A percentile compares a stretch with the other conserved stretches of the same genome.
Evolutionary conservation across 805 yeast species (phyloP).

Genomic region (Candida parachauliodes): DNA sequence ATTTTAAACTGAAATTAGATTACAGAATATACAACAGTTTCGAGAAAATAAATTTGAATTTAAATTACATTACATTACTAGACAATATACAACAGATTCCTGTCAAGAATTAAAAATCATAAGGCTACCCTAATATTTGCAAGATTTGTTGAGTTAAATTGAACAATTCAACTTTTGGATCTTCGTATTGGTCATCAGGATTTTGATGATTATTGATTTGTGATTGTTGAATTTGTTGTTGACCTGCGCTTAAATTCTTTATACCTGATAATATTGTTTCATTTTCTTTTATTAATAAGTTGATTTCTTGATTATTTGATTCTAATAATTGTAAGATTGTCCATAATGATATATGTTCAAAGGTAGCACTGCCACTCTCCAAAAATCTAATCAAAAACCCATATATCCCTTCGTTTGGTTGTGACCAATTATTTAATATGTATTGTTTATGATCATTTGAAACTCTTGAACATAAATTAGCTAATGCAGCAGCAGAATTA

Average conservation of each 20-base stretch:
- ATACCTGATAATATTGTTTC: conserved; percentile 52
- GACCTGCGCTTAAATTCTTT: conserved; percentile 42
- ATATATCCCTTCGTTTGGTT: conserved; percentile 79
- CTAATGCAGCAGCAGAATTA: conserved; percentile 96
- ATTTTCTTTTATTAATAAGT: conserved; percentile 51
- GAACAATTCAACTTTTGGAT: conserved; percentile 61
- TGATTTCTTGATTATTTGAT: conserved; percentile 67
- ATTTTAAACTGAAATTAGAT: too few species aligned
- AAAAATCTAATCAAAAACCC: conserved; percentile 81
- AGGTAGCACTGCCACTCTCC: conserved; percentile 82
- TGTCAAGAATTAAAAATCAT: conserved; percentile 1
- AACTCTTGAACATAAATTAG: conserved; percentile 89
- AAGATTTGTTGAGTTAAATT: conserved; percentile 66
- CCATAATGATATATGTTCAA: conserved; percentile 98
- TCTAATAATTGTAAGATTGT: conserved; percentile 90
- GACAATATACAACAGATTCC: conserved; percentile 2
- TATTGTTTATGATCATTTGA: conserved; percentile 66
- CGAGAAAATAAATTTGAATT: too few species aligned
- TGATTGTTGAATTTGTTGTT: conserved; percentile 27
- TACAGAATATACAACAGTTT: too few species aligned
- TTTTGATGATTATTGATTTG: conserved; percentile 18
- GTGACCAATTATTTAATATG: conserved; percentile 73
- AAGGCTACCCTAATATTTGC: conserved; percentile 41
- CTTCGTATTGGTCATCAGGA: conserved; percentile 48
- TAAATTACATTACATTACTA: conserved; percentile 1